Base-by-base conservation (phyloP, 768 basidiomycete species). In the Pulveroboletus sp. region DNA sequence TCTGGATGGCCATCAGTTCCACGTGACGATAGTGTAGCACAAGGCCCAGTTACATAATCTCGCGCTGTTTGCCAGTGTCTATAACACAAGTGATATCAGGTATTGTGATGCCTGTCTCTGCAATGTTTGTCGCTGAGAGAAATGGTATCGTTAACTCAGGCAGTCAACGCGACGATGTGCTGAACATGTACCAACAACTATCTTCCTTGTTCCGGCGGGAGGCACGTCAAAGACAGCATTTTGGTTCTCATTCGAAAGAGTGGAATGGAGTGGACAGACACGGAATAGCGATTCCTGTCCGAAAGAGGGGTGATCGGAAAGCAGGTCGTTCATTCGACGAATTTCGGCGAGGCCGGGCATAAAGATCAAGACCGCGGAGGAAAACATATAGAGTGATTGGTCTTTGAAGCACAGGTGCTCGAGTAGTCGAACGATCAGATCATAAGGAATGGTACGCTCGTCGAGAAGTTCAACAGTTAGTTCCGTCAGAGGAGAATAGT, bases 31-130 rank as follows among this genome's bases (percentile, higher is more conserved):
- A 40, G 49, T 37, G 42, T 1, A 46, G 26, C 33, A 53, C 7
- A 15, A 43, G 28, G 39, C 0, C 26, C 14, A 59, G 59, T 43
- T 50, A 86, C 85, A 86, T 82, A 86, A 96, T 96, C 72, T 96
- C 93, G 57, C 91, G 79, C 65, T 96, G 93, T 61, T 89, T 93
- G 42, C 94, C 93, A 0, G 84, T 81, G 62, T 99, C 95, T 52
- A 98, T 92, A 21, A 97, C 95, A 57, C 92, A 93, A 8, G 93
- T 95, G 51, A 96, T 89, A 59, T 99, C 96, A 6, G 95, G 95
- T 48, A 99, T 99, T 2, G 96, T 99, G 47, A 99, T 90, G 58
- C 95, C 95, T 13, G 95, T 99, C 69, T 99, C 95, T 14, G 92
- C 89, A 58, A 94, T 92, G 62, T 95, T 92, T 31, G 91, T 92